Evolutionary conservation across 1,139 yeast genomes (phyloP), one percentile per base, ranked within the genome.

Genomic region (Protomyces lactucae-debilis): DNA sequence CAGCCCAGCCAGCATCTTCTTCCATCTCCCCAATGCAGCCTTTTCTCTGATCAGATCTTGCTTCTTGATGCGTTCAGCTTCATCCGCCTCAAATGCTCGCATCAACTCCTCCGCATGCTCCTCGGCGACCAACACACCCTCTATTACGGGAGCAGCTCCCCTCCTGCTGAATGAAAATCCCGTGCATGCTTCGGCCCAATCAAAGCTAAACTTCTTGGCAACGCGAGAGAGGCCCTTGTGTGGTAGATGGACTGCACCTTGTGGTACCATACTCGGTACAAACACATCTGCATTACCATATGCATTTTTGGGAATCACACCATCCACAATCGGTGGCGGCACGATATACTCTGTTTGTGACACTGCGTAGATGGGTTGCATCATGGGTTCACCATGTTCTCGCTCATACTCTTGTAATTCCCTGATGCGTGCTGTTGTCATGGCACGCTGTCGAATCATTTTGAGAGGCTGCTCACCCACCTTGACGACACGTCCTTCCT

Each of bases 211-310:
- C 0, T 85, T 72, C 65, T 80, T 81, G 0, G 96, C 96, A 0
- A 98, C 97, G 64, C 79, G 55, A 18, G 67, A 55, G n/a, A 57
- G 55, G 14, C 67, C 67, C 14, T 61, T 65, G 35, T 53, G 48
- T 10, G 60, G 76, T 12, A 90, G 76, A 65, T 89, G 82, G 14
- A 77, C 82, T 1, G 88, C 95, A 28, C 93, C 91, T 35, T 77
- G 80, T 0, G 99, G 99, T 1, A 92, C 76, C 98, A 92, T 92
- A 51, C 84, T 79, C 0, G 86, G 82, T 0, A 82, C 82, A 74
- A 88, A 92, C 0, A 90, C 76, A 71, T 92, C 98, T 60, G 92
- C 83, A 69, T 92, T 91, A 0, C 96, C 95, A 73, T 79, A 91
- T 0, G 85, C 85, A 73, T 90, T 90, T 70, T 85, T 87, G 1